Evolutionary conservation across 2,329 filamentous ascomycete genomes (phyloP).

Genomic region (Sclerotinia trifoliorum): DNA sequence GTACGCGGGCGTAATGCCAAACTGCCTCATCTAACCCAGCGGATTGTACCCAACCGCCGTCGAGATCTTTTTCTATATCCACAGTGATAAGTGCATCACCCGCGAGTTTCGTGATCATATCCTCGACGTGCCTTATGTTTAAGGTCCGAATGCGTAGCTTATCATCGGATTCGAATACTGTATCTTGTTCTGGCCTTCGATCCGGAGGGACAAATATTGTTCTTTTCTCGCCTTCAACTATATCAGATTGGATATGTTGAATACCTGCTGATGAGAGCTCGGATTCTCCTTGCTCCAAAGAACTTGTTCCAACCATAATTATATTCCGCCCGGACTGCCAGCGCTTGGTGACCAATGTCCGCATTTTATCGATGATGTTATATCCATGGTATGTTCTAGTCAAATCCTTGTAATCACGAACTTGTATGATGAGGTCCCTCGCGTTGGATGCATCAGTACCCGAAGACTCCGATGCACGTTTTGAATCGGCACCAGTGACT

Average conservation of each 20-base stretch:
- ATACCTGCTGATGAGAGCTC: constrained; percentile 44
- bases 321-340: constrained; percentile 71
- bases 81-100: constrained; percentile 32
- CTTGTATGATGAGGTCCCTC: constrained; percentile 59
- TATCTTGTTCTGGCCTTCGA: constrained; percentile 42
- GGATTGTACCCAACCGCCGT: constrained; percentile 30
- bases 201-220: constrained; percentile 55
- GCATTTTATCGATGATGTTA: constrained; percentile 67
- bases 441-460: constrained; percentile 25
- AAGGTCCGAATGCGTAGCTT: constrained; percentile 52
- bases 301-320: constrained; percentile 76
- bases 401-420: constrained; percentile 80
- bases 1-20: constrained; percentile 59
- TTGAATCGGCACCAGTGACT: constrained; percentile 48
- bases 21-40: constrained; percentile 51
- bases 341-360: constrained; percentile 67
- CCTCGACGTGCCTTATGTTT: constrained; percentile 63
- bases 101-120: constrained; percentile 51
- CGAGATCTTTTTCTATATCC: constrained; percentile 36
- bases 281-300: constrained; percentile 50
- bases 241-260: constrained; percentile 45
- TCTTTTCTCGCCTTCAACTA: constrained; percentile 49
- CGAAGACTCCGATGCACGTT: constrained; percentile 38
- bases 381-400: constrained; percentile 66
- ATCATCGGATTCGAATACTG: constrained; percentile 48